phyloP scores from a whole-genome alignment of 2,329 filamentous ascomycete genomes.

The Calonectria ilicicola region DNA sequence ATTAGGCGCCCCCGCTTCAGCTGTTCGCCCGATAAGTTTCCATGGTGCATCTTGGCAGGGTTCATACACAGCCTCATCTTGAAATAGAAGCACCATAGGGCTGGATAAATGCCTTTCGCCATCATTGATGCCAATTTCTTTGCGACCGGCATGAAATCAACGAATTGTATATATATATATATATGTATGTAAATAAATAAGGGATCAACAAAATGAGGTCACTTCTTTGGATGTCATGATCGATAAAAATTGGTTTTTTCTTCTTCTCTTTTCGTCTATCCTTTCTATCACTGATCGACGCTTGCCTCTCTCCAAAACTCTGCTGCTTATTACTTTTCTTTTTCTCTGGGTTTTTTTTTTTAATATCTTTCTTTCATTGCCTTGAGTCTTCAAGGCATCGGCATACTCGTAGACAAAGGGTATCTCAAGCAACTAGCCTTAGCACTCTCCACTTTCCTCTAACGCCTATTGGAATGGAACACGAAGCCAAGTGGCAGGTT shows the following conservation, averaged over 20 bases:
- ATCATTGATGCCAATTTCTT: background rate
- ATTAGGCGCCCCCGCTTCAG: background rate
- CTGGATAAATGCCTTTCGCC: background rate
- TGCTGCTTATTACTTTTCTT: background rate
- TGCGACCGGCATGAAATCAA: background rate
- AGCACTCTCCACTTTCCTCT: slow-evolving; percentile 28
- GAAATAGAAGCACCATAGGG: background rate
- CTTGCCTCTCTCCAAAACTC: background rate
- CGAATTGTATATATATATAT: no score
- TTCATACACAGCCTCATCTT: background rate
- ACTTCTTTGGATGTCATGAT: slow-evolving; percentile 26
- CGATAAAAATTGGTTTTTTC: slow-evolving; percentile 21
- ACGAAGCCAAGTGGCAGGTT: background rate
- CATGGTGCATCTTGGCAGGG: background rate
- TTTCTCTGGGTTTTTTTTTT: slow-evolving; percentile 22
- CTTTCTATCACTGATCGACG: slow-evolving; percentile 6
- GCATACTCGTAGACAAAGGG: slow-evolving; percentile 28
- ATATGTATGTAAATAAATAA: no score
- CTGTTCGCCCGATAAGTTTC: background rate
- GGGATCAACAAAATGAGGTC: background rate
- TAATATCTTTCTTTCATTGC: slow-evolving; percentile 2
- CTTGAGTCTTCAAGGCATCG: slow-evolving; percentile 18
- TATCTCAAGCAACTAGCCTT: slow-evolving; percentile 39
- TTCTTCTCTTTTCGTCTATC: slow-evolving; percentile 27
- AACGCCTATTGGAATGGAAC: slow-evolving; percentile 28